A percentile compares a stretch with the other conserved stretches of the same genome.
Evolutionary conservation across 2,329 filamentous ascomycete genomes (phyloP).

Genomic region (Sporothrix luriei): DNA sequence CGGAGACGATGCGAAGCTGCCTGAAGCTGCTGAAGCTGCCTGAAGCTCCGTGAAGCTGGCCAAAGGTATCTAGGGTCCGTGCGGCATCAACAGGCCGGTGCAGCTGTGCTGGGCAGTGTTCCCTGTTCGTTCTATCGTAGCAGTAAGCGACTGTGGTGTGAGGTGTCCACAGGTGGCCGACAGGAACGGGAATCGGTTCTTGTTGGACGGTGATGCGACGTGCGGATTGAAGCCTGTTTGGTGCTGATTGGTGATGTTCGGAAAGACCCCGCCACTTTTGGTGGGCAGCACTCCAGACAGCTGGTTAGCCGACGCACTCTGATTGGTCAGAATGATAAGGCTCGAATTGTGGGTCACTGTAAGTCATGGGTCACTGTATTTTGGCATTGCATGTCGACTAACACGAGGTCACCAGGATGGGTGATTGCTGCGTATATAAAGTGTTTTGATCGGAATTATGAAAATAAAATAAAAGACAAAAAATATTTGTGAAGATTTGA

Average conservation of each 20-base stretch:
- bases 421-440: too few species aligned
- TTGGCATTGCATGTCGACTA: background rate
- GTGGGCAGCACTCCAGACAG: slow-evolving; percentile 3
- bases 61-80: background rate
- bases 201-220: background rate
- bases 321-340: background rate
- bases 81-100: background rate
- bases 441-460: too few species aligned
- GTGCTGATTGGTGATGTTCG: slow-evolving; percentile 15
- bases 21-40: too few species aligned
- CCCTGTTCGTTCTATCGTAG: background rate
- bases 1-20: too few species aligned
- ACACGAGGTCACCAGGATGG: too few species aligned
- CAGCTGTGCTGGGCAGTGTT: background rate
- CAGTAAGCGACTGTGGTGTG: background rate
- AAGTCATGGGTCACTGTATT: background rate
- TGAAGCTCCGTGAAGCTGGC: background rate
- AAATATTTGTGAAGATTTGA: too few species aligned
- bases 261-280: slow-evolving; percentile 20
- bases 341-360: slow-evolving; percentile 2
- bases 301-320: background rate
- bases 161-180: background rate
- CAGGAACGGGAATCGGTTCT: background rate
- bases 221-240: slow-evolving; percentile 10
- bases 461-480: too few species aligned